Conservation (phyloP, 2,329 filamentous ascomycete genomes). For the Penicillium palitans region DNA sequence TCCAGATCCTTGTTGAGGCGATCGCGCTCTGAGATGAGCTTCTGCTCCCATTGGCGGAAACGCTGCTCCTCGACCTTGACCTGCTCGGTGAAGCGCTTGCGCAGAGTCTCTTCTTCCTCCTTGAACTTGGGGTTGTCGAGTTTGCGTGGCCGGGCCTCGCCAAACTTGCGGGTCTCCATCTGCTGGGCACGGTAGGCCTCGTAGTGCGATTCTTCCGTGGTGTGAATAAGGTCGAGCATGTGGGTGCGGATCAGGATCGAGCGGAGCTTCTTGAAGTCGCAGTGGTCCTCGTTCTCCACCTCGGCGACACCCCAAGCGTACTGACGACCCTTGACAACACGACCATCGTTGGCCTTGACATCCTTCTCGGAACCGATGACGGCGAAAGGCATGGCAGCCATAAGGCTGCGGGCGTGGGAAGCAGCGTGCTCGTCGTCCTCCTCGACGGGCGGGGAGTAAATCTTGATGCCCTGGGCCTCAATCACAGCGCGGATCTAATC, state of each 20-base stretch:
- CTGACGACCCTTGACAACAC: slow-evolving; percentile 97
- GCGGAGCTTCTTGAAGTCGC: slow-evolving; percentile 99
- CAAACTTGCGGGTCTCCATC: slow-evolving; percentile 99
- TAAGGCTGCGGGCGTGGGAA: slow-evolving; percentile 89
- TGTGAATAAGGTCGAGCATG: slow-evolving; percentile 99
- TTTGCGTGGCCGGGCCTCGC: slow-evolving; percentile 94
- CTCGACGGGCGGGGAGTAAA: slow-evolving; percentile 96
- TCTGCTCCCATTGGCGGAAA: slow-evolving; percentile 99
- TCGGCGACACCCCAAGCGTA: slow-evolving; percentile 99
- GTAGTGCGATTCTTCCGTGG: slow-evolving; percentile 98
- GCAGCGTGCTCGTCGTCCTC: slow-evolving; percentile 97
- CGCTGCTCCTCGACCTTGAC: slow-evolving; percentile 99
- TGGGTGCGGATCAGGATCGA: slow-evolving; percentile 98
- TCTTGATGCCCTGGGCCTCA: slow-evolving; percentile 98
- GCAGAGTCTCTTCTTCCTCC: slow-evolving; percentile 96
- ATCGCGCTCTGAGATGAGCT: slow-evolving; percentile 97
- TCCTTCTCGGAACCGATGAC: slow-evolving; percentile 99
- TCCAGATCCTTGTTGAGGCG: slow-evolving; percentile 99
- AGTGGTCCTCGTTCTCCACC: slow-evolving; percentile 99
- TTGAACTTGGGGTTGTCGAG: slow-evolving; percentile 99
- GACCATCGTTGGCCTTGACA: slow-evolving; percentile 91
- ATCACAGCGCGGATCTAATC: slow-evolving; percentile 86
- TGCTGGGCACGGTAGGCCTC: slow-evolving; percentile 98
- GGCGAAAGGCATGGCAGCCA: slow-evolving; percentile 97
- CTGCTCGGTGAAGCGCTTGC: slow-evolving; percentile 99